Evolutionary conservation across 768 basidiomycete species (phyloP), one percentile per base, ranked within the genome.

Genomic region (Guyanaporus albipodus): DNA sequence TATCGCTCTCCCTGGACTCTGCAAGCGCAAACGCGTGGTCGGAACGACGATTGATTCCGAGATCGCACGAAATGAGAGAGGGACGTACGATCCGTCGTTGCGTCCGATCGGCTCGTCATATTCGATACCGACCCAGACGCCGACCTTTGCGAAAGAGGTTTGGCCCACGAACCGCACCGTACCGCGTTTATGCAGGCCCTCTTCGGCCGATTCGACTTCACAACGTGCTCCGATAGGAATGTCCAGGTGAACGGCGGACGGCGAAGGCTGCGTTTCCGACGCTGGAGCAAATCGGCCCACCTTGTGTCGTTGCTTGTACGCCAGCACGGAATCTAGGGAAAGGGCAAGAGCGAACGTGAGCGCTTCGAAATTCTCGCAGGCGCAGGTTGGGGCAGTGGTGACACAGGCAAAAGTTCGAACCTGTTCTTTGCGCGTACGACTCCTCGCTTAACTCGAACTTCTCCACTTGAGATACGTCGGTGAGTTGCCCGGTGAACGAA

Each of bases 71-170:
- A 42, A 46, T n/a, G n/a, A 33, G 33, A 29, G 31, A 6, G 21
- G 14, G 8, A 82, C 92, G 69, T 62, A 95, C 93, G 83, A 84
- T 56, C 95, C 95, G 64, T 97, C 88, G 52, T 94, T 93, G 71
- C 94, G 97, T 10, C 95, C 95, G 19, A 91, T 75, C 4, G 95
- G 94, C 58, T 98, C 95, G 61, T 98, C 95, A 60, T 93, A 90
- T 63, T 95, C 91, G 17, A 98, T 74, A 0, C 95, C 95, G 1
- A 97, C 78, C 94, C 94, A 98, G 1, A 80, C 66, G 0, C 85
- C 80, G 4, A 67, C 61, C 12, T 72, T 78, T 48, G 75, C 78
- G 60, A 97, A 96, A 46, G 76, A 73, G 0, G 93, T 91, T 29
- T 70, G 64, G 0, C 95, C 95, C 22, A 92, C 83, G 56, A 84